Base-by-base conservation (phyloP, 768 basidiomycete species). In the Xerocomellus amylosporus region DNA sequence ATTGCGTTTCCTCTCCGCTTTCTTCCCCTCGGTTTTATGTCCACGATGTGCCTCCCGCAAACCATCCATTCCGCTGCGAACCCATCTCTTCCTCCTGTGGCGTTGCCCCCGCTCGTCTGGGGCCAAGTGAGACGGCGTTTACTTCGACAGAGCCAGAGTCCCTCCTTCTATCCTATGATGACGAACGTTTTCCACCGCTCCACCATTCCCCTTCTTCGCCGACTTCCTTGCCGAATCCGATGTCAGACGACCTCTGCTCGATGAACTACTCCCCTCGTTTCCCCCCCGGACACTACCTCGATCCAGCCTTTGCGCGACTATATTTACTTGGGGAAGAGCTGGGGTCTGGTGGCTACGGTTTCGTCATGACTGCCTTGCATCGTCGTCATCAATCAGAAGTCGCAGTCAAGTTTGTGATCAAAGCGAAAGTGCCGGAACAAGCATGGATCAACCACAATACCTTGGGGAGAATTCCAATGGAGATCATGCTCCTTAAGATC, bases 351-450 rank as follows among this genome's bases (percentile, higher is more conserved):
- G 94, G 94, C 17, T 98, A 94, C 67, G 94, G 94, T 2, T 97
- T 98, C 68, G 95, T 98, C 26, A 90, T 96, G 81, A 88, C 88
- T 3, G 93, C 92, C 10, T 73, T 77, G 34, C 83, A 90, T 65
- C 83, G 81, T 14, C 62, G 59, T 30, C 77, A 80, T 43, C 77
- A 77, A 0, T 70, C 75, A 53, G 89, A 93, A 67, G 93, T 94
- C 49, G 94, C 94, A 0, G 89, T 97, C 71, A 98, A 98, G 73
- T 97, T 98, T 70, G 93, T 98, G 65, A 83, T 89, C 74, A 94
- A 92, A 71, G 79, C 76, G 48, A 80, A 83, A 56, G 77, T 86
- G 1, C 81, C 81, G 0, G 77, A 78, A 17, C 77, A 79, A 54
- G 72, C 71, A 7, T 71, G 74, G 76, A 76, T 86, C 73, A 72